These are phyloP conservation scores for Sporothrix brunneoviolacea DNA, from an alignment of 2,329 filamentous ascomycete genomes.

Conservation along the genomic window DNA sequence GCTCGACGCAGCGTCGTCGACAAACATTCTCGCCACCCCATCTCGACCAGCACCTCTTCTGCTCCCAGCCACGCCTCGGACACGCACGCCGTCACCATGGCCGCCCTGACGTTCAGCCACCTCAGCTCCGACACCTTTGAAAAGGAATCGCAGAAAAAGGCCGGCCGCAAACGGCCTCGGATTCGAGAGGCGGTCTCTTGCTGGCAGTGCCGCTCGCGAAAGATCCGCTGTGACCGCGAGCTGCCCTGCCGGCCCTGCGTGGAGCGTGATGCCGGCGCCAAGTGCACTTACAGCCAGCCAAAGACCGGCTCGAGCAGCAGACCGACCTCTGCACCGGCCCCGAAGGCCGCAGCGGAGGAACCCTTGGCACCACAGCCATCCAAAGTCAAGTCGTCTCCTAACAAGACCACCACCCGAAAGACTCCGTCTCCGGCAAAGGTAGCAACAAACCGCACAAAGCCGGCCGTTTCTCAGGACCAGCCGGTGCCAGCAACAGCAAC, in stretches of 20 bases:
- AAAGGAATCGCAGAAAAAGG: conserved; percentile 12
- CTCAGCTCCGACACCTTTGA: conserved; percentile 14
- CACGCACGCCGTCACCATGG: conserved; percentile 1
- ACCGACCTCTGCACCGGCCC: too few species aligned
- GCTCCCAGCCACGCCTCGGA: background rate
- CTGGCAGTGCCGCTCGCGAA: conserved; percentile 9
- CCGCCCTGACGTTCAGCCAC: conserved; percentile 12
- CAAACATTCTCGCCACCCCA: too few species aligned
- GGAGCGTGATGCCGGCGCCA: background rate
- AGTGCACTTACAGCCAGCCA: conserved; percentile 9
- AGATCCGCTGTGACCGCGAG: conserved; percentile 13
- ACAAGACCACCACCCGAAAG: too few species aligned
- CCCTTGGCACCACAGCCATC: too few species aligned
- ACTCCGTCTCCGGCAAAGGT: too few species aligned
- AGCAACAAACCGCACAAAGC: too few species aligned
- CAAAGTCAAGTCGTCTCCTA: background rate
- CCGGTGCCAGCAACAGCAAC: too few species aligned
- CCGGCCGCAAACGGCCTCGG: conserved; percentile 12
- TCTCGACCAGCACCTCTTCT: background rate
- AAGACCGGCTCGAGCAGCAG: background rate
- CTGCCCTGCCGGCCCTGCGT: conserved; percentile 9
- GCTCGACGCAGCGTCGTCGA: too few species aligned
- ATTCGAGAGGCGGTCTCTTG: conserved; percentile 12
- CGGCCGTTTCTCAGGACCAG: too few species aligned
- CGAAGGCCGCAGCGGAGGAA: too few species aligned